Percentiles rank a stretch among this genome's conserved stretches.
phyloP scores from a whole-genome alignment of 306 rosid species.

The Pterocarpus macrocarpus region DNA sequence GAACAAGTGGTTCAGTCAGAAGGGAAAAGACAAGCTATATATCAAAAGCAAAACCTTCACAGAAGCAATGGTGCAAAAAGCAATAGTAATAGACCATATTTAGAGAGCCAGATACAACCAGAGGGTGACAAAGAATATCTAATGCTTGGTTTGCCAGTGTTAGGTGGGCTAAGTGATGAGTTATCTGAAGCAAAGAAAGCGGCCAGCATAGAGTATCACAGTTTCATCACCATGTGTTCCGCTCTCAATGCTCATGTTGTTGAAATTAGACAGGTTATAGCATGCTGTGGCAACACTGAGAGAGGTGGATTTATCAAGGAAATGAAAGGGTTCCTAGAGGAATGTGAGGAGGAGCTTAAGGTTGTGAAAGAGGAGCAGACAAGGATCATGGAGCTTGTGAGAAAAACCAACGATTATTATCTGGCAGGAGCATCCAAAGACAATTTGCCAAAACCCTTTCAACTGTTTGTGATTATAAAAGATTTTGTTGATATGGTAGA shows the following conservation, averaged over 20 bases:
- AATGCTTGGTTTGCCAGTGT: slow-evolving; percentile 57
- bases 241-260: slow-evolving; percentile 49
- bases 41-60: slow-evolving; percentile 40
- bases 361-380: slow-evolving; percentile 67
- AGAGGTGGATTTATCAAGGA: slow-evolving; percentile 61
- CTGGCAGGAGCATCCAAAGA: slow-evolving; percentile 66
- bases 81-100: slow-evolving; percentile 28
- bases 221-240: slow-evolving; percentile 55
- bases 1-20: slow-evolving; percentile 86
- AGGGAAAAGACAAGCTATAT: slow-evolving; percentile 55
- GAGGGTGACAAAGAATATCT: slow-evolving; percentile 59
- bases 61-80: slow-evolving; percentile 34
- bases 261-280: slow-evolving; percentile 59
- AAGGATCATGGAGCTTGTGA: slow-evolving; percentile 72
- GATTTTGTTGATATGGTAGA: slow-evolving; percentile 75
- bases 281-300: slow-evolving; percentile 53
- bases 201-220: slow-evolving; percentile 64
- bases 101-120: slow-evolving; percentile 24
- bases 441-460: slow-evolving; percentile 59
- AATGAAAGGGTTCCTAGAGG: slow-evolving; percentile 72
- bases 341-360: slow-evolving; percentile 74
- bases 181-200: slow-evolving; percentile 75
- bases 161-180: slow-evolving; percentile 66
- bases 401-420: slow-evolving; percentile 71
- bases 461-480: slow-evolving; percentile 67